Conservation (phyloP, 2,329 filamentous ascomycete genomes). For the Fusarium nurragi region DNA sequence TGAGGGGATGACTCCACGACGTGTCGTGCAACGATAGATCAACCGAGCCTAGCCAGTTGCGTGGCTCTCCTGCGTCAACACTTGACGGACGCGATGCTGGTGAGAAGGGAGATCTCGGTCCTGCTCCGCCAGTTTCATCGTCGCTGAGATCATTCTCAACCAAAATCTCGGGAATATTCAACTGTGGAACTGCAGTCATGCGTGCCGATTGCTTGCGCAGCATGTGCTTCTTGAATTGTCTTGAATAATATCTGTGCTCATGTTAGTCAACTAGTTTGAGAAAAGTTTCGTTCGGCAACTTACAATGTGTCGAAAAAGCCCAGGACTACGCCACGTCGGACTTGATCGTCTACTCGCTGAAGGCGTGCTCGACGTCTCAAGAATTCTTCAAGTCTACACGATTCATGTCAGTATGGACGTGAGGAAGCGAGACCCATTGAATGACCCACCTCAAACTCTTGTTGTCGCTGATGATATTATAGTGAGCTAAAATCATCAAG, state of each 20-base stretch:
- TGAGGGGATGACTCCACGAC: constrained; percentile 59
- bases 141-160: constrained; percentile 79
- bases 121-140: constrained; percentile 38
- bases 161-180: constrained; percentile 88
- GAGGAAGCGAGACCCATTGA: no score
- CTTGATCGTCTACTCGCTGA: constrained; percentile 93
- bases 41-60: constrained; percentile 55
- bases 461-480: constrained; percentile 98
- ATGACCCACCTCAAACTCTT: constrained; percentile 81
- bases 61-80: constrained; percentile 49
- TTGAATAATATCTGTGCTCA: constrained; percentile 74
- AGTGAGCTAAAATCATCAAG: constrained; percentile 95
- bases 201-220: constrained; percentile 77
- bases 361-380: constrained; percentile 87
- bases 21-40: constrained; percentile 53
- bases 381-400: constrained; percentile 85
- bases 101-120: constrained; percentile 37
- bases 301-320: constrained; percentile 95
- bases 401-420: constrained; percentile 42
- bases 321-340: constrained; percentile 87
- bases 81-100: constrained; percentile 35
- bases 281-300: constrained; percentile 43
- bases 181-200: constrained; percentile 80
- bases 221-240: constrained; percentile 80
- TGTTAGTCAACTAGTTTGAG: constrained; percentile 7